Evolutionary conservation across 352 stramenopile genomes (phyloP).

Genomic region (Pythium sp.): DNA sequence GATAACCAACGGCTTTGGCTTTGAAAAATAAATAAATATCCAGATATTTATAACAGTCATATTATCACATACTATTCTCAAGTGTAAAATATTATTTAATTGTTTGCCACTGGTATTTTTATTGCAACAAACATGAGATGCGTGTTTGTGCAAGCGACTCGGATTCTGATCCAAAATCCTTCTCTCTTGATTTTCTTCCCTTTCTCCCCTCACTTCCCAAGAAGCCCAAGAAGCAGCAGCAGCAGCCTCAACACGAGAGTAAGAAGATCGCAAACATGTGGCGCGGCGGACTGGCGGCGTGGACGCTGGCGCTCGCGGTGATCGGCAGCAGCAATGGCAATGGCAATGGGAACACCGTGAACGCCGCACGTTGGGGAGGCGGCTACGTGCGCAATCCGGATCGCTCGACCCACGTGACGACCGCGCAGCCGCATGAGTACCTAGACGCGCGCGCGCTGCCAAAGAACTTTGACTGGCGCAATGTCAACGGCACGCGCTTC

Average conservation of each 20-base stretch:
- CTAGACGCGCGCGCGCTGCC: slow-evolving; percentile 77
- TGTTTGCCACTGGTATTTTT: too few species aligned
- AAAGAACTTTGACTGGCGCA: slow-evolving; percentile 93
- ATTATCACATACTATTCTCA: too few species aligned
- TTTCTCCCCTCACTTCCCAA: neutral
- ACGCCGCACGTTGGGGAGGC: slow-evolving; percentile 22
- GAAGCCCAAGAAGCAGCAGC: neutral
- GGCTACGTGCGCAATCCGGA: slow-evolving; percentile 76
- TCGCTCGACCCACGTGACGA: slow-evolving; percentile 63
- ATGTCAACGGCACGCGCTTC: slow-evolving; percentile 78
- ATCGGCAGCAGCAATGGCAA: neutral
- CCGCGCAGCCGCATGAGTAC: slow-evolving; percentile 62
- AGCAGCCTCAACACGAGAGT: slow-evolving; percentile 11
- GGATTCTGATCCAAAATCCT: neutral
- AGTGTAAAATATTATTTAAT: too few species aligned
- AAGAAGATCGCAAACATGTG: slow-evolving; percentile 29
- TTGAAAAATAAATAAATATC: too few species aligned
- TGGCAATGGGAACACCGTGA: neutral
- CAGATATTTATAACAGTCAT: too few species aligned
- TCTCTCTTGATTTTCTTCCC: neutral
- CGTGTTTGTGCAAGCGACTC: neutral
- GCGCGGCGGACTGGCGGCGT: slow-evolving; percentile 9
- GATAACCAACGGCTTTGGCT: too few species aligned
- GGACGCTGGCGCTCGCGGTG: neutral
- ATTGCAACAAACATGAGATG: too few species aligned